A percentile compares a stretch with the other conserved stretches of the same genome.
These are phyloP conservation scores for Monosporascus sp. DNA, from an alignment of 2,329 filamentous ascomycete genomes.

Conservation along the genomic window DNA sequence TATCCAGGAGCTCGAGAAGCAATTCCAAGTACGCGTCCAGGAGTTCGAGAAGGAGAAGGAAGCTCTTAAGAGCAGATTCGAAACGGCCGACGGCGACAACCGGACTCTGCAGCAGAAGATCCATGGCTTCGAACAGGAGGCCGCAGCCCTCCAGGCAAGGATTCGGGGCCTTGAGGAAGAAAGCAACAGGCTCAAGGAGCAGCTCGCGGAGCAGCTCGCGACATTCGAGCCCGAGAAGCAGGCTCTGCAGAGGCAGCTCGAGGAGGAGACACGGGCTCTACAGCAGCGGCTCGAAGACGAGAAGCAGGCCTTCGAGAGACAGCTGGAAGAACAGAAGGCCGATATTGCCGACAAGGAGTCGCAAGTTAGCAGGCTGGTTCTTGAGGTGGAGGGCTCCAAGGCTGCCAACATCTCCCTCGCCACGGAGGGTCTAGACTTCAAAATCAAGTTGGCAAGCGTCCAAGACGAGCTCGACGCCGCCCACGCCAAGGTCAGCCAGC, in stretches of 20 bases:
- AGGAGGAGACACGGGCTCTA: slow-evolving; percentile 8
- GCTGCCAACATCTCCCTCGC: slow-evolving; percentile 25
- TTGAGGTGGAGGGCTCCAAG: slow-evolving; percentile 22
- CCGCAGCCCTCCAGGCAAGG: slow-evolving; percentile 21
- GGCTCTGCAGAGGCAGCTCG: slow-evolving; percentile 1
- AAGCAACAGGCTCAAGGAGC: slow-evolving; percentile 10
- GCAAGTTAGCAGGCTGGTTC: slow-evolving; percentile 18
- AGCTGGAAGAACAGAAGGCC: slow-evolving; percentile 14
- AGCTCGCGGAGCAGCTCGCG: slow-evolving; percentile 12
- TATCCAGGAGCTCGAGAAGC: slow-evolving; percentile 11
- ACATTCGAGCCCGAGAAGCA: slow-evolving; percentile 7
- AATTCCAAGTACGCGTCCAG: not conserved
- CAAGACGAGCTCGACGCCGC: slow-evolving; percentile 16
- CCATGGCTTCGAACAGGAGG: slow-evolving; percentile 22
- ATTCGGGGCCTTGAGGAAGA: slow-evolving; percentile 18
- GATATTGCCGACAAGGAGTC: slow-evolving; percentile 21
- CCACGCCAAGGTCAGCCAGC: slow-evolving; percentile 15
- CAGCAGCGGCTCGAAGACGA: slow-evolving; percentile 12
- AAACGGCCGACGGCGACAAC: slow-evolving; percentile 20
- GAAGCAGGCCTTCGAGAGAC: slow-evolving; percentile 17
- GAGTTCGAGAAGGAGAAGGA: slow-evolving; percentile 23
- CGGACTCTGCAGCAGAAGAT: slow-evolving; percentile 20
- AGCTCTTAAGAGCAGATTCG: slow-evolving; percentile 22
- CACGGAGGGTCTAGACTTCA: slow-evolving; percentile 16
- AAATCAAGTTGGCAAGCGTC: slow-evolving; percentile 14